Percentiles rank a stretch among this genome's conserved stretches.
phyloP scores from a whole-genome alignment of 495 filamentous ascomycete genomes.

The Daldinia loculata region DNA sequence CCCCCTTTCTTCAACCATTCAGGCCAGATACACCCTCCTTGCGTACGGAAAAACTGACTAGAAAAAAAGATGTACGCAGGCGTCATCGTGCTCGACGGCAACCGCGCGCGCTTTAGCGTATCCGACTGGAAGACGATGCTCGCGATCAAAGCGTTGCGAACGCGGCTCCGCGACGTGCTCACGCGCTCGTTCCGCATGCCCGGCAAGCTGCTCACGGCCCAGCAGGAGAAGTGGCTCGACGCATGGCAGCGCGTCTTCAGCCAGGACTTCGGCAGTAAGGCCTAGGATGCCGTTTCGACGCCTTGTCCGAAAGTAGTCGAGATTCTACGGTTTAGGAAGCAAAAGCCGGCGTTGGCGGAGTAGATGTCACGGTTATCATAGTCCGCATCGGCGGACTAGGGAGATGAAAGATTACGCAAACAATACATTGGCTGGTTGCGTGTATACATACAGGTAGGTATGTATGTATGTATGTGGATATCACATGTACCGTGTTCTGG shows the following conservation, averaged over 20 bases:
- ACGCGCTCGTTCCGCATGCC: conserved; percentile 74
- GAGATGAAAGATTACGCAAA: background rate
- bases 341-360: background rate
- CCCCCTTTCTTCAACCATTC: background rate
- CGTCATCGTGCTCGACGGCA: conserved; percentile 83
- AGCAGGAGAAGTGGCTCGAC: conserved; percentile 77
- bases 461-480: background rate
- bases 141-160: conserved; percentile 78
- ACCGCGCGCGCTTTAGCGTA: conserved; percentile 84
- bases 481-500: background rate
- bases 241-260: conserved; percentile 67
- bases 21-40: background rate
- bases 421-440: background rate
- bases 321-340: background rate
- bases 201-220: conserved; percentile 71
- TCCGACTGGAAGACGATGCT: conserved; percentile 92
- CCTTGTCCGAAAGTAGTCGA: background rate
- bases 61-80: conserved; percentile 76
- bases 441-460: no score
- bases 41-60: conserved; percentile 12
- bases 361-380: no score
- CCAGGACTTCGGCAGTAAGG: conserved; percentile 42
- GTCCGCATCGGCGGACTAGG: background rate
- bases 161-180: conserved; percentile 74
- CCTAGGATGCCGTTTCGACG: conserved; percentile 9